Conservation (phyloP, 176 grass and related monocot genomes). For the Raddia guianensis region DNA sequence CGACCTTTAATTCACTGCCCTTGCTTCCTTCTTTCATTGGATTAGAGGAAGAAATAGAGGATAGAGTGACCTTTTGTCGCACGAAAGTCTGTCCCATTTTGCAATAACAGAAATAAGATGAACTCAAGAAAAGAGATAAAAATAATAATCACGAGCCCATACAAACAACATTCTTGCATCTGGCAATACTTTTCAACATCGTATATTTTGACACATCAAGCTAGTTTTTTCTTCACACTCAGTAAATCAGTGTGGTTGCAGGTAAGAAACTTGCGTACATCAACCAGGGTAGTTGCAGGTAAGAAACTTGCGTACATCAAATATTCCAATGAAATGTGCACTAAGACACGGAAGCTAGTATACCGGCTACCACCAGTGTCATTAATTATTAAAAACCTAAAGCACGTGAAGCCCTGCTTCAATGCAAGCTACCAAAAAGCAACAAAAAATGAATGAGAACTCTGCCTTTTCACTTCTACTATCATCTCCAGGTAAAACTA, state of each 20-base stretch:
- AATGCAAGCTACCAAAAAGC: neutral
- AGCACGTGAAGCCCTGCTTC: neutral
- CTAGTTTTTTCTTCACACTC: neutral
- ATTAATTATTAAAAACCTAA: slow-evolving; percentile 27
- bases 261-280: slow-evolving; percentile 25
- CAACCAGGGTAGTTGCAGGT: slow-evolving; percentile 3
- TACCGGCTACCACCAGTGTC: neutral
- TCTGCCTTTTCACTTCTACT: slow-evolving; percentile 6
- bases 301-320: slow-evolving; percentile 13
- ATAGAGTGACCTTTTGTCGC: slow-evolving; percentile 88
- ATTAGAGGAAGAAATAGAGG: slow-evolving; percentile 59
- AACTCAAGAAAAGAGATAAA: slow-evolving; percentile 29
- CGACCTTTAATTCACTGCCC: slow-evolving; percentile 48
- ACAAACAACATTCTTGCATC: slow-evolving; percentile 10
- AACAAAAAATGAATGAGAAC: slow-evolving; percentile 13
- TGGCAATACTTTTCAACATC: slow-evolving; percentile 9
- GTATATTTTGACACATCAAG: slow-evolving; percentile 5
- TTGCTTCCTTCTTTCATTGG: slow-evolving; percentile 58
- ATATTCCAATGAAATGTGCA: slow-evolving; percentile 8
- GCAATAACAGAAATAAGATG: slow-evolving; percentile 48
- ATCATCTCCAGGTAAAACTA: slow-evolving; percentile 22
- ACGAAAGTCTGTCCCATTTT: slow-evolving; percentile 92
- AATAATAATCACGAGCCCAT: slow-evolving; percentile 14
- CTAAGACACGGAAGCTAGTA: neutral
- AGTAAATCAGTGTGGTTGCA: slow-evolving; percentile 17